A percentile compares a stretch with the other conserved stretches of the same genome.
Conservation (phyloP, 768 basidiomycete species). For the Mycena belliarum region DNA sequence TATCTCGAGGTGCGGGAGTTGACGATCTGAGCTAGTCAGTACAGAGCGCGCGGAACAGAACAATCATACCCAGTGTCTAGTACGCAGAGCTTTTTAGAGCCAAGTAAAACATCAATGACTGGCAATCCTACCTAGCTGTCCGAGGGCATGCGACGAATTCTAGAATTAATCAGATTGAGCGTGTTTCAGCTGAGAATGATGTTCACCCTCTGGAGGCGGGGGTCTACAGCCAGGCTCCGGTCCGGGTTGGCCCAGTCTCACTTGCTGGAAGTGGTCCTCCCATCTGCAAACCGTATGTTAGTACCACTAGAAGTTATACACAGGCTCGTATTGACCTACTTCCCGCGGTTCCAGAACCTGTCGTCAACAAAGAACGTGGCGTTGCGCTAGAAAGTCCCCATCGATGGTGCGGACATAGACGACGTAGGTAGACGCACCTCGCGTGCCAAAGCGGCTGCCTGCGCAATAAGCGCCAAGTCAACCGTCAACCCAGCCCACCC, state of each 20-base stretch:
- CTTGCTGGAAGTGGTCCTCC: constrained; percentile 64
- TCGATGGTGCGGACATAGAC: background rate
- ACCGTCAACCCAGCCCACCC: constrained; percentile 65
- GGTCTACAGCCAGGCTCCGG: constrained; percentile 64
- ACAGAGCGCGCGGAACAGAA: too few species aligned
- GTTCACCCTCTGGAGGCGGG: constrained; percentile 63
- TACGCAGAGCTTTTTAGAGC: too few species aligned
- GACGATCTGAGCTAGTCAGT: constrained; percentile 48
- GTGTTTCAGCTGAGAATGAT: background rate
- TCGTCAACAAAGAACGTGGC: constrained; percentile 71
- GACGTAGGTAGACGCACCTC: constrained; percentile 44
- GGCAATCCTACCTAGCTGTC: constrained; percentile 55
- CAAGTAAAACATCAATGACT: background rate
- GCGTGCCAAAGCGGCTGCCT: constrained; percentile 64
- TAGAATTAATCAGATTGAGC: constrained; percentile 26
- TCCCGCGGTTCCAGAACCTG: constrained; percentile 73
- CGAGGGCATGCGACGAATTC: constrained; percentile 77
- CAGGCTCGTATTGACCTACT: constrained; percentile 38
- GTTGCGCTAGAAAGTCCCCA: constrained; percentile 44
- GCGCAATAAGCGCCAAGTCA: constrained; percentile 68
- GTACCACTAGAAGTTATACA: background rate
- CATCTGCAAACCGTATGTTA: constrained; percentile 42
- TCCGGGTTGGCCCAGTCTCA: constrained; percentile 54
- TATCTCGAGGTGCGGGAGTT: constrained; percentile 66
- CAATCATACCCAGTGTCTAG: constrained; percentile 70